phyloP scores from a whole-genome alignment of 2,329 filamentous ascomycete genomes.

The Hypoxylon sp. region DNA sequence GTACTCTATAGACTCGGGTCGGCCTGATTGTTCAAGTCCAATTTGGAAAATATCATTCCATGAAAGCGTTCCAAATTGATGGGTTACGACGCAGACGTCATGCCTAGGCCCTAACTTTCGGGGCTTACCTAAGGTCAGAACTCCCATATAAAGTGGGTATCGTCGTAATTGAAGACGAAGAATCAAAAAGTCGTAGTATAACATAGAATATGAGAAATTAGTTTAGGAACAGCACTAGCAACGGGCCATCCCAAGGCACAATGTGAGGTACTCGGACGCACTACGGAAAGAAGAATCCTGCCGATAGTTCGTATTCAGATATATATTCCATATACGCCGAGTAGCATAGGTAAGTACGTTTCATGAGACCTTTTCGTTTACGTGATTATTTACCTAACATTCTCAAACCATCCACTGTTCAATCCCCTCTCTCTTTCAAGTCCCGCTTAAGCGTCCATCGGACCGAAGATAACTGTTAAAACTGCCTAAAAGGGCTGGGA shows the following conservation, averaged over 20 bases:
- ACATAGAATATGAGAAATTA: no score
- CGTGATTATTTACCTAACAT: not conserved
- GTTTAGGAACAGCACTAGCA: no score
- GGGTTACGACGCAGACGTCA: not conserved
- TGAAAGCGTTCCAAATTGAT: not conserved
- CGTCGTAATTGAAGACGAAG: not conserved
- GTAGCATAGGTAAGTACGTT: not conserved
- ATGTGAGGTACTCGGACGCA: no score
- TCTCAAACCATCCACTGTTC: not conserved
- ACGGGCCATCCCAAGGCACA: no score
- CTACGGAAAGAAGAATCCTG: not conserved
- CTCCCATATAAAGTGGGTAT: not conserved
- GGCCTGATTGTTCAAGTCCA: not conserved
- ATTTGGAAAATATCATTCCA: not conserved
- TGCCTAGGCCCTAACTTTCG: not conserved
- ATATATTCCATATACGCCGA: not conserved
- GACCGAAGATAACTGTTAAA: slow-evolving; percentile 10
- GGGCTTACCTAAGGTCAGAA: not conserved
- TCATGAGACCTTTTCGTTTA: not conserved
- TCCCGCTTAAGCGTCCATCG: not conserved
- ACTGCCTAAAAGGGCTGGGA: slow-evolving; percentile 1
- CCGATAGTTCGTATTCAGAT: not conserved
- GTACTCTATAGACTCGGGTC: not conserved
- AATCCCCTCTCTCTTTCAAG: not conserved
- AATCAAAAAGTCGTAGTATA: no score